Percentiles rank a stretch among this genome's conserved stretches.
Conservation (phyloP, 306 rosid genomes). For the Medicago truncatula region MtrunA17r5.0-ANR NC_053045.1:63136001-63136500, state of each 20-base stretch:
- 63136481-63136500: no score
- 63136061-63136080: neutral
- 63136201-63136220: constrained; percentile 19
- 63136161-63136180: neutral
- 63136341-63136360: no score
- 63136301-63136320: no score
- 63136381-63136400: no score
- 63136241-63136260: neutral
- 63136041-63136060: neutral
- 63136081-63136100: neutral
- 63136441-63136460: no score
- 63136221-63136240: neutral
- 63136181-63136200: constrained; percentile 20
- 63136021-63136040: constrained; percentile 30
- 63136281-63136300: no score
- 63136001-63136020: constrained; percentile 65
- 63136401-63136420: no score
- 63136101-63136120: constrained; percentile 48
- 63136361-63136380: no score
- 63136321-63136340: no score
- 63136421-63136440: no score
- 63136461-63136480: no score
- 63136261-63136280: neutral
- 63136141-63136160: neutral
- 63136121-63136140: constrained; percentile 42